Evolutionary conservation across 192 early-diverging fungal genomes (phyloP).

Genomic region (Backusella australiensis): DNA sequence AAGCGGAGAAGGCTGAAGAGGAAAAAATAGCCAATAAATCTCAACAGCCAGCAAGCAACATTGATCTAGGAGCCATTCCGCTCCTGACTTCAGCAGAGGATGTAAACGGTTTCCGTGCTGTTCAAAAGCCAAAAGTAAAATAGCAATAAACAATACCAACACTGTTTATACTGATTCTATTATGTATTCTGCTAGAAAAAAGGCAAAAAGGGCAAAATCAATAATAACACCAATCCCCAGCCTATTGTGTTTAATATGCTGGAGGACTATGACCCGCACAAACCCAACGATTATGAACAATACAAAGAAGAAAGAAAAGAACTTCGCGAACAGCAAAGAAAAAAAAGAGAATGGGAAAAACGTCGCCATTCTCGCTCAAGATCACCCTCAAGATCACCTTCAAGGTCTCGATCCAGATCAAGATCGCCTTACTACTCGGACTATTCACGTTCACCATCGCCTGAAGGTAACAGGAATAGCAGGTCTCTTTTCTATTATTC

Average conservation of each 20-base stretch:
- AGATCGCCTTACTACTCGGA: slow-evolving; percentile 12
- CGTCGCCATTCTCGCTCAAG: slow-evolving; percentile 15
- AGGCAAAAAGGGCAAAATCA: slow-evolving; percentile 17
- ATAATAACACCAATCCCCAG: slow-evolving; percentile 24
- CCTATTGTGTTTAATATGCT: slow-evolving; percentile 38
- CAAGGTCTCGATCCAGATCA: slow-evolving; percentile 26
- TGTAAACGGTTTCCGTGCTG: slow-evolving; percentile 35
- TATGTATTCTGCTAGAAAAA: slow-evolving; percentile 20
- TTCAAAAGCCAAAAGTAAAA: slow-evolving; percentile 37
- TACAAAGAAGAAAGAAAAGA: slow-evolving; percentile 60
- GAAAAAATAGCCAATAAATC: not conserved
- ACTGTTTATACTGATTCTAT: not conserved
- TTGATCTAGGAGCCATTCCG: not conserved
- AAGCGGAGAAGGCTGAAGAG: slow-evolving; percentile 10
- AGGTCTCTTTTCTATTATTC: not conserved
- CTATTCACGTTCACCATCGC: not conserved
- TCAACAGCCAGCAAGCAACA: not conserved
- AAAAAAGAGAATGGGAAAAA: slow-evolving; percentile 23
- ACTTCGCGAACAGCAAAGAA: slow-evolving; percentile 37
- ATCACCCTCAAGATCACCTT: slow-evolving; percentile 26
- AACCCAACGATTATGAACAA: slow-evolving; percentile 73
- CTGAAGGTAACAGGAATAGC: not conserved
- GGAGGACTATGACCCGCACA: slow-evolving; percentile 64
- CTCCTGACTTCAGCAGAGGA: slow-evolving; percentile 22
- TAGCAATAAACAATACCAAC: not conserved